Conservation (phyloP, 208 protist genomes). For the Angomonas ambiguus region DNA sequence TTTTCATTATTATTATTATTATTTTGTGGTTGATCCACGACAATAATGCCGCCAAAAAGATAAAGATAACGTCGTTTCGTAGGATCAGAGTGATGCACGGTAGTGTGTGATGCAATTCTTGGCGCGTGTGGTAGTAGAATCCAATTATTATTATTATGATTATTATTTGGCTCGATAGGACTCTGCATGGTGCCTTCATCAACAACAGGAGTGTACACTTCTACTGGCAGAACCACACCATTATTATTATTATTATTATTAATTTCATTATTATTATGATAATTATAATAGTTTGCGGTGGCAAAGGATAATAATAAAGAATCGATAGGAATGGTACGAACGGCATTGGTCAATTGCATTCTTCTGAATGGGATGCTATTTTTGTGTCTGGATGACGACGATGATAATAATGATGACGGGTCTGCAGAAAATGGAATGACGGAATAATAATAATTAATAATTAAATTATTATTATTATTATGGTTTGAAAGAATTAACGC, state of each 20-base stretch:
- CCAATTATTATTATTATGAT: constrained; percentile 1
- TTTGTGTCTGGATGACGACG: too few relatives aligned
- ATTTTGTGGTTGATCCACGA: too few relatives aligned
- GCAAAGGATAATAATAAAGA: too few relatives aligned
- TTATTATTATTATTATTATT: constrained; percentile 4
- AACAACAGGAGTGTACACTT: not conserved
- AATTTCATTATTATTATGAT: not conserved
- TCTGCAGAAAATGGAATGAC: too few relatives aligned
- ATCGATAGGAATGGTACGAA: not conserved
- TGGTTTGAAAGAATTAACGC: too few relatives aligned
- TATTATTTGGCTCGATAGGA: not conserved
- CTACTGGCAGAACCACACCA: not conserved
- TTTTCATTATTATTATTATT: constrained; percentile 4
- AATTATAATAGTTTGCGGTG: too few relatives aligned
- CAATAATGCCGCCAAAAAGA: not conserved
- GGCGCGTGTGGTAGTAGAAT: not conserved
- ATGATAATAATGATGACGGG: too few relatives aligned
- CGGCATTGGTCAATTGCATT: not conserved
- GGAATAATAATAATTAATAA: too few relatives aligned
- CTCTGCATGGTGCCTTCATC: not conserved
- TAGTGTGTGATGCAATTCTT: not conserved
- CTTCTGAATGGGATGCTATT: too few relatives aligned
- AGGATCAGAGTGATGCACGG: too few relatives aligned
- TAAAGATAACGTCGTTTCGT: not conserved
- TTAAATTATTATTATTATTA: too few relatives aligned